Percentiles rank a stretch among this genome's conserved stretches.
phyloP scores from a whole-genome alignment of 768 basidiomycete species.

The Lactifluus hygrophoroides region DNA sequence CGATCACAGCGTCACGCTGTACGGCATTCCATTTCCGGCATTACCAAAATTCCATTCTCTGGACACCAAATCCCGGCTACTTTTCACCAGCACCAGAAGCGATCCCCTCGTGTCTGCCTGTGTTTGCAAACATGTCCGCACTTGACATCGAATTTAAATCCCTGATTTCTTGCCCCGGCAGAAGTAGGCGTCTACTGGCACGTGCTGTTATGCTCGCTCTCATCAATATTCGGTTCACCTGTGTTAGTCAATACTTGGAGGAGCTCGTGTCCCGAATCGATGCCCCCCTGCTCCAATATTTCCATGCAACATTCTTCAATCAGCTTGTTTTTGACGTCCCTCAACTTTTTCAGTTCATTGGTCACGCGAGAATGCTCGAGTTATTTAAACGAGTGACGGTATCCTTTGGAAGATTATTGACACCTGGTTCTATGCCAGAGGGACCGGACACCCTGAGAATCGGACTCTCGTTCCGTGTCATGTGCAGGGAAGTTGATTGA shows the following conservation, averaged over 20 bases:
- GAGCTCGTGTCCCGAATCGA: background rate
- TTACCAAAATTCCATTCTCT: background rate
- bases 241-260: slow-evolving; percentile 1
- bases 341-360: background rate
- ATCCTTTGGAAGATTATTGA: background rate
- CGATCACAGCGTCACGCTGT: background rate
- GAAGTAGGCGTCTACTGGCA: background rate
- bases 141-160: background rate
- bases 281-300: background rate
- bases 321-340: background rate
- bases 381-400: background rate
- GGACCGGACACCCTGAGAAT: background rate
- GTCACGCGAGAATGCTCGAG: background rate
- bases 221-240: background rate
- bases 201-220: background rate
- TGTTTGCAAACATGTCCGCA: background rate
- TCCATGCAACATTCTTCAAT: background rate
- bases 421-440: background rate
- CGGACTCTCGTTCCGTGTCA: background rate
- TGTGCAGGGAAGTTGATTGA: background rate
- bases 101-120: no score
- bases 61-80: background rate
- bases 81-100: no score
- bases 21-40: background rate
- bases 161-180: background rate